Conservation (phyloP, 192 early-diverging fungal genomes). For the Linnemannia zychae region DNA sequence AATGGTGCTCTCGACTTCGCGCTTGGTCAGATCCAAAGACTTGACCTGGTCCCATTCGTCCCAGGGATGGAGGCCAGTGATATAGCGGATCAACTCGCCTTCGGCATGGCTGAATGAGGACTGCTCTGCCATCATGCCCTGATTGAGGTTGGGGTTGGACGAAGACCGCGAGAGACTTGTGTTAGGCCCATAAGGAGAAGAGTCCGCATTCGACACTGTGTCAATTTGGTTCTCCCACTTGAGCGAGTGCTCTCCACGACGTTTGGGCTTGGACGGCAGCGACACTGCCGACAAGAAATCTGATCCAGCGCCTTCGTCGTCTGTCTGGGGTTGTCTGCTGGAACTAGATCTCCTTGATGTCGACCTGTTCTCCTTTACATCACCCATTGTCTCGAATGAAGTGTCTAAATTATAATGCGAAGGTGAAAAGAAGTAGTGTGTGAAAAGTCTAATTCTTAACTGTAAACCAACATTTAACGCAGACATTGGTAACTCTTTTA, state of each 20-base stretch:
- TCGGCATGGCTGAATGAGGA: slow-evolving; percentile 46
- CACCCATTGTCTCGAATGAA: slow-evolving; percentile 32
- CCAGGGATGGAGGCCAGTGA: slow-evolving; percentile 39
- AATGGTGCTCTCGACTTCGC: slow-evolving; percentile 40
- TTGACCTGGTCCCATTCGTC: slow-evolving; percentile 54
- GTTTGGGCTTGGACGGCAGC: slow-evolving; percentile 35
- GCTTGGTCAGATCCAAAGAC: slow-evolving; percentile 40
- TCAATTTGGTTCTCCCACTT: slow-evolving; percentile 53
- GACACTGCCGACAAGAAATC: slow-evolving; percentile 23
- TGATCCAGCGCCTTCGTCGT: slow-evolving; percentile 19
- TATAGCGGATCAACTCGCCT: slow-evolving; percentile 22
- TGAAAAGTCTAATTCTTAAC: too few relatives aligned
- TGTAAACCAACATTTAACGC: too few relatives aligned
- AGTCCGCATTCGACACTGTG: slow-evolving; percentile 22
- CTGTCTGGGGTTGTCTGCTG: neutral
- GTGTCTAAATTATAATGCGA: slow-evolving; percentile 1
- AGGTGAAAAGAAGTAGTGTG: too few relatives aligned
- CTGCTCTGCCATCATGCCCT: slow-evolving; percentile 31
- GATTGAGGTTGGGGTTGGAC: slow-evolving; percentile 12
- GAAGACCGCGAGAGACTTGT: slow-evolving; percentile 18
- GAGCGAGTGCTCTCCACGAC: slow-evolving; percentile 38
- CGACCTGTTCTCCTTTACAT: slow-evolving; percentile 3
- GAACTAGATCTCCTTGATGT: neutral
- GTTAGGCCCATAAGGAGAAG: slow-evolving; percentile 14
- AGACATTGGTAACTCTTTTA: neutral